Percentiles rank a stretch among this genome's conserved stretches.
Evolutionary conservation across 495 filamentous ascomycete species (phyloP).

Genomic region (Cladorrhinum samala): DNA sequence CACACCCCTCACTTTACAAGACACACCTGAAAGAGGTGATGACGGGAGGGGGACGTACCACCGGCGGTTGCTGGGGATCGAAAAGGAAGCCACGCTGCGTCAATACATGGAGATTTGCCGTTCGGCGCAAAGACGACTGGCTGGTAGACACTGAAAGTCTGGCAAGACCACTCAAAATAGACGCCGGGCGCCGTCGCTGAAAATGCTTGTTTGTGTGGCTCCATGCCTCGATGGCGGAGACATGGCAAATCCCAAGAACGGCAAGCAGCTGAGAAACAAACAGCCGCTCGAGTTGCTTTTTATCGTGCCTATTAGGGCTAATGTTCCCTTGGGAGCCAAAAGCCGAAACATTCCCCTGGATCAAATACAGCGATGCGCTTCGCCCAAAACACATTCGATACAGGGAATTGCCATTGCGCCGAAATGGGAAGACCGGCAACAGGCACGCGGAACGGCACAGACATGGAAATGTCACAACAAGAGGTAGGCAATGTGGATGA

Average conservation of each 20-base stretch:
- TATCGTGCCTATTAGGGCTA: too few relatives aligned
- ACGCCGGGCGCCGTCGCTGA: not conserved
- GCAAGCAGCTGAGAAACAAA: too few relatives aligned
- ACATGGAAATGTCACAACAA: slow-evolving; percentile 1
- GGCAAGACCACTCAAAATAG: not conserved
- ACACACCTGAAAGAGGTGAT: not conserved
- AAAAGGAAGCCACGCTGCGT: too few relatives aligned
- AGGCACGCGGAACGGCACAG: slow-evolving; percentile 2
- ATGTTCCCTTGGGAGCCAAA: too few relatives aligned
- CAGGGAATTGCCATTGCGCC: slow-evolving; percentile 4
- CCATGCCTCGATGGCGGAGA: not conserved
- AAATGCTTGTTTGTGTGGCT: not conserved
- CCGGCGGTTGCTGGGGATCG: not conserved
- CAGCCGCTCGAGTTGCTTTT: too few relatives aligned
- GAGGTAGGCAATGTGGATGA: not conserved
- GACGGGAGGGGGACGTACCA: not conserved
- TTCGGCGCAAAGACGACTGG: too few relatives aligned
- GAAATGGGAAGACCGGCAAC: not conserved
- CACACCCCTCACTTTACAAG: not conserved
- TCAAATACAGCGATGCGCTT: slow-evolving; percentile 16
- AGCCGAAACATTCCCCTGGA: too few relatives aligned
- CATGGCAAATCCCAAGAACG: too few relatives aligned
- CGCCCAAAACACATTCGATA: slow-evolving; percentile 22
- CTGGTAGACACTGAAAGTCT: too few relatives aligned
- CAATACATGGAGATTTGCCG: too few relatives aligned